Conservation (phyloP, 1,284 basidiomycete genomes). For the Volvariella surrecta region DNA sequence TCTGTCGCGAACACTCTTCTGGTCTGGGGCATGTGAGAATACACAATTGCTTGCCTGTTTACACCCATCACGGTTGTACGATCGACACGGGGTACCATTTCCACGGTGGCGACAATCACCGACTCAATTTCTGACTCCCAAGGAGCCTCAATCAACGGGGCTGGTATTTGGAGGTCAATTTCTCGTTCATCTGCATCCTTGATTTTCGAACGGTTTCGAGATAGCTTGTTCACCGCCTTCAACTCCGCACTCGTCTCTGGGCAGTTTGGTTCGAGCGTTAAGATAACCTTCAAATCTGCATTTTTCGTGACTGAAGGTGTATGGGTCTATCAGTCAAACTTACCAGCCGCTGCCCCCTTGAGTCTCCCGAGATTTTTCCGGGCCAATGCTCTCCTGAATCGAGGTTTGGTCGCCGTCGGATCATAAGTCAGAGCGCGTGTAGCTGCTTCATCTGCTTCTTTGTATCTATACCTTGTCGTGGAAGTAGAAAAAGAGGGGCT, state of each 20-base stretch:
- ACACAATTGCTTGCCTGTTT: conserved; percentile 26
- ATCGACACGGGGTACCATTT: conserved; percentile 37
- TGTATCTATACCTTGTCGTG: conserved; percentile 9
- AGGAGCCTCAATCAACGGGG: conserved; percentile 14
- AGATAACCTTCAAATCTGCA: conserved; percentile 18
- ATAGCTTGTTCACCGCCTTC: conserved; percentile 7
- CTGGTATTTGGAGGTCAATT: conserved; percentile 8
- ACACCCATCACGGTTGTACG: conserved; percentile 42
- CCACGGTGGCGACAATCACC: conserved; percentile 36
- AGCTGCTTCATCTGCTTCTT: conserved; percentile 20
- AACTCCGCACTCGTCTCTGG: conserved; percentile 16
- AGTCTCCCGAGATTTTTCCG: conserved; percentile 16
- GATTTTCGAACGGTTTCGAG: background rate
- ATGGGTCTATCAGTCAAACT: background rate
- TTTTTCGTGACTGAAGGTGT: background rate
- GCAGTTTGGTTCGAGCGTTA: conserved; percentile 15
- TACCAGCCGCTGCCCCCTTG: conserved; percentile 19
- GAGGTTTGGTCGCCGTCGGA: conserved; percentile 21
- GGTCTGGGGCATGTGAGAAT: conserved; percentile 42
- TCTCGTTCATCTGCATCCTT: conserved; percentile 10
- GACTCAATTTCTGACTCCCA: conserved; percentile 21
- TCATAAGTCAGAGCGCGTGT: conserved; percentile 20
- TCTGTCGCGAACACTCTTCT: conserved; percentile 39
- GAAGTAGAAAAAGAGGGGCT: background rate
- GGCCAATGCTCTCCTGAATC: conserved; percentile 23